Percentiles rank a stretch among this genome's conserved stretches.
phyloP scores from a whole-genome alignment of 805 yeast species.

The Yarrowia sp. region DNA sequence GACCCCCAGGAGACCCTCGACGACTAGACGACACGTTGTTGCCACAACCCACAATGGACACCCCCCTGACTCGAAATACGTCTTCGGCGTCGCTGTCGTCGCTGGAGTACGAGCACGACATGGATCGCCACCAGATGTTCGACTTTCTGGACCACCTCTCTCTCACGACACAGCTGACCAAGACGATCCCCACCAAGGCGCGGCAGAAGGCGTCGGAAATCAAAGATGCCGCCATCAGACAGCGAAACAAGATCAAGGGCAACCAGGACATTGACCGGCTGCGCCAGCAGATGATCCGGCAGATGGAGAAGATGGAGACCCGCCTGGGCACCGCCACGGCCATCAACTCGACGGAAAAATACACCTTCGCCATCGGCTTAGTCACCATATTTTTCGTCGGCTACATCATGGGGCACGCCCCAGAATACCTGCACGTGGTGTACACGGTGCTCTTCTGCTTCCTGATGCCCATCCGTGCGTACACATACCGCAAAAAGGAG shows the following conservation, averaged over 20 bases:
- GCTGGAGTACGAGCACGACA: slow-evolving; percentile 24
- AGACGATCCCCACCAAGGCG: slow-evolving; percentile 17
- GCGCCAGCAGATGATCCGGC: slow-evolving; percentile 32
- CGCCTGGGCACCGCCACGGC: slow-evolving; percentile 30
- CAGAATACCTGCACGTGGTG: slow-evolving; percentile 70
- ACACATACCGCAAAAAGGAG: slow-evolving; percentile 74
- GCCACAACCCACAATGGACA: slow-evolving; percentile 12
- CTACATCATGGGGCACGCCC: slow-evolving; percentile 70
- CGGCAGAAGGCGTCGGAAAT: slow-evolving; percentile 17
- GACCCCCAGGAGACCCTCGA: too few species aligned
- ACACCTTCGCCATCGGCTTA: slow-evolving; percentile 74
- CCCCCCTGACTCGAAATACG: slow-evolving; percentile 11
- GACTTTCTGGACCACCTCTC: slow-evolving; percentile 20
- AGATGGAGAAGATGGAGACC: slow-evolving; percentile 38
- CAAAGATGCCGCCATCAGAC: slow-evolving; percentile 26
- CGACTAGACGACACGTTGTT: background rate
- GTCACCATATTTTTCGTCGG: slow-evolving; percentile 70
- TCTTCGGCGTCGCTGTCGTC: slow-evolving; percentile 25
- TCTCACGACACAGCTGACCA: slow-evolving; percentile 20
- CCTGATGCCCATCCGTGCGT: slow-evolving; percentile 79
- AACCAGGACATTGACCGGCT: slow-evolving; percentile 39
- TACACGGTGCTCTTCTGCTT: slow-evolving; percentile 61
- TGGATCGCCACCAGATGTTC: slow-evolving; percentile 19
- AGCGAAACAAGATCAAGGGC: slow-evolving; percentile 26
- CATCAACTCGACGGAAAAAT: slow-evolving; percentile 59